Percentiles rank a stretch among this genome's conserved stretches.
phyloP scores from a whole-genome alignment of 257 asterid genomes.

The Ilex asprella region DNA sequence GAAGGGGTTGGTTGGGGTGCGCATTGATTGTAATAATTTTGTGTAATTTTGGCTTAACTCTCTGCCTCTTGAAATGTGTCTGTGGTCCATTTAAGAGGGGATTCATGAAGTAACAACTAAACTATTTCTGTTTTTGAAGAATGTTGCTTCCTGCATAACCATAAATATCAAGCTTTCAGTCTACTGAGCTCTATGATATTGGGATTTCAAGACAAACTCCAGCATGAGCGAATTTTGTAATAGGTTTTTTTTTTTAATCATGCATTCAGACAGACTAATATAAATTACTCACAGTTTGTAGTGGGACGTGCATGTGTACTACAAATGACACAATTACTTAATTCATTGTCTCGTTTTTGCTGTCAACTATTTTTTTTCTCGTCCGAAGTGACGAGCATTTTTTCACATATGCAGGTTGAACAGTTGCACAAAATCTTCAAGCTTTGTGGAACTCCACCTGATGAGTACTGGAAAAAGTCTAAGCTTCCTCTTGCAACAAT shows the following conservation, averaged over 20 bases:
- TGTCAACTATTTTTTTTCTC: background rate
- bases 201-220: too few relatives aligned
- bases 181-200: too few relatives aligned
- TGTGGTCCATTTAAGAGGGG: too few relatives aligned
- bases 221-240: background rate
- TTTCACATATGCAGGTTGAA: conserved; percentile 52
- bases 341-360: background rate
- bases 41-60: too few relatives aligned
- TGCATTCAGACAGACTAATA: background rate
- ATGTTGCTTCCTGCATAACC: too few relatives aligned
- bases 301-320: background rate
- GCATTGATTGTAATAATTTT: too few relatives aligned
- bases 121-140: too few relatives aligned
- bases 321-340: too few relatives aligned
- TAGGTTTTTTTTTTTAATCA: background rate
- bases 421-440: conserved; percentile 89
- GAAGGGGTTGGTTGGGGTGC: too few relatives aligned
- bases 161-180: too few relatives aligned
- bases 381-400: background rate
- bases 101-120: too few relatives aligned
- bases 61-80: too few relatives aligned
- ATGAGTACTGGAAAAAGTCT: conserved; percentile 73
- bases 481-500: conserved; percentile 71
- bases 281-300: background rate
- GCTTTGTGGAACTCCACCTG: conserved; percentile 77